Evolutionary conservation across 768 basidiomycete genomes (phyloP), one percentile per base, ranked within the genome.

Genomic region (Podaxis sp.): DNA sequence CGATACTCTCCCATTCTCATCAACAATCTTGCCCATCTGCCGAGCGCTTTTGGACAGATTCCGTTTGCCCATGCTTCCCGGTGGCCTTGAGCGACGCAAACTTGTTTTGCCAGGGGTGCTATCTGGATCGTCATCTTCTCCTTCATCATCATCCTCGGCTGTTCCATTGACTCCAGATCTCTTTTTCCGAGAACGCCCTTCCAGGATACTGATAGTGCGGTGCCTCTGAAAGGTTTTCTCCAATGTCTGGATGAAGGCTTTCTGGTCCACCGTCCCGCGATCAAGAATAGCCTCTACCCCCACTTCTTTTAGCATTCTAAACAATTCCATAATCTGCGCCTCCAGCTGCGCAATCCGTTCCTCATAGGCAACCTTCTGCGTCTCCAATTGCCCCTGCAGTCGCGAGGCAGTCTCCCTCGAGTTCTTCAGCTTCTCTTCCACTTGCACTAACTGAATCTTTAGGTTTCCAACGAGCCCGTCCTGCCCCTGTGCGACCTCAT

Each of bases 241-340:
- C 58, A 96, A 79, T 20, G 85, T 84, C 38, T 89, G 84, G 6
- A 97, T 88, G 44, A 99, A 82, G 17, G 87, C 82, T 75, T 89
- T 89, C 63, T 94, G 83, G 69, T 96, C 90, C 85, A 95, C 86
- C 7, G 80, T 83, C 48, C 83, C 83, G 26, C 77, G 81, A 72
- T 88, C 91, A 20, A 91, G 76, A 63, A 95, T 86, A 64, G 82
- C 84, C 60, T 92, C 90, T 40, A 93, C 84, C 13, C 90, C 87
- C 38, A 90, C 84, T 69, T 96, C 92, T 72, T 87, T 91, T 58
- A 99, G 80, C 94, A 97, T 96, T 67, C 90, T 83, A 78, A 96
- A 99, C 17, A 98, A 75, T 71, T 97, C 95, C 82, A 91, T 86
- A 64, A 96, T 96, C 78, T 97, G 93, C 12, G 89, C 84, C 71